A percentile compares a stretch with the other conserved stretches of the same genome.
phyloP scores from a whole-genome alignment of 2,329 filamentous ascomycete species.

The Calonectria montana region DNA sequence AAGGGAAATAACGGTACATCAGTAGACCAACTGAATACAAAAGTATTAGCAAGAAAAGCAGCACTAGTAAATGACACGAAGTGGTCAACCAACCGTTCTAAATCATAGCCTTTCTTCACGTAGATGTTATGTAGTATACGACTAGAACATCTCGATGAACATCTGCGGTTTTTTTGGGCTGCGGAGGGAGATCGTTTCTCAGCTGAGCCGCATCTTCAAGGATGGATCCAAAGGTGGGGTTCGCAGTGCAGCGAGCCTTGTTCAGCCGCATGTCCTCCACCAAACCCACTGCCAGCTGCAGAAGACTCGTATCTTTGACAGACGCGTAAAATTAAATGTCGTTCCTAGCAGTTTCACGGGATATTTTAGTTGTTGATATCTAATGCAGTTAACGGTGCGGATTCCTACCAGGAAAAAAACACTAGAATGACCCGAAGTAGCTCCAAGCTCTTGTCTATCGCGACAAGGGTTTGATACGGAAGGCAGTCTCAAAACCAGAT shows the following conservation, averaged over 20 bases:
- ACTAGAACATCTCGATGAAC: background rate
- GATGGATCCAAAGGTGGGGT: background rate
- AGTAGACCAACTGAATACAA: too few relatives aligned
- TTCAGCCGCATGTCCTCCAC: background rate
- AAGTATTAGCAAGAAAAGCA: too few relatives aligned
- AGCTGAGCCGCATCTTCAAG: background rate
- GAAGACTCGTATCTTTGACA: background rate
- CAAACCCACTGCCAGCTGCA: background rate
- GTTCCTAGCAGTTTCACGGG: background rate
- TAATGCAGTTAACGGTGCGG: background rate
- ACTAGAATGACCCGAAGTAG: conserved; percentile 10
- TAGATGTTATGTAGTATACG: background rate
- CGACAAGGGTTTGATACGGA: conserved; percentile 8
- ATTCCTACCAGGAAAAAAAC: conserved; percentile 15
- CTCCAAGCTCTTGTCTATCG: conserved; percentile 3
- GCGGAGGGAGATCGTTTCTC: background rate
- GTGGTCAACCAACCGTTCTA: too few relatives aligned
- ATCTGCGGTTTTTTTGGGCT: background rate
- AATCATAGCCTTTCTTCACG: too few relatives aligned
- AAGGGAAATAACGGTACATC: too few relatives aligned
- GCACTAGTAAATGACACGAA: too few relatives aligned
- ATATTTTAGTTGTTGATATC: background rate
- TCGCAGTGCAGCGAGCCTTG: background rate
- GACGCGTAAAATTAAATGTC: background rate
- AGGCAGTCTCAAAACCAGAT: conserved; percentile 11